A percentile compares a stretch with the other conserved stretches of the same genome.
These are phyloP conservation scores for Mangifera indica DNA, from an alignment of 345 rosid species.

Conservation along the genomic window DNA sequence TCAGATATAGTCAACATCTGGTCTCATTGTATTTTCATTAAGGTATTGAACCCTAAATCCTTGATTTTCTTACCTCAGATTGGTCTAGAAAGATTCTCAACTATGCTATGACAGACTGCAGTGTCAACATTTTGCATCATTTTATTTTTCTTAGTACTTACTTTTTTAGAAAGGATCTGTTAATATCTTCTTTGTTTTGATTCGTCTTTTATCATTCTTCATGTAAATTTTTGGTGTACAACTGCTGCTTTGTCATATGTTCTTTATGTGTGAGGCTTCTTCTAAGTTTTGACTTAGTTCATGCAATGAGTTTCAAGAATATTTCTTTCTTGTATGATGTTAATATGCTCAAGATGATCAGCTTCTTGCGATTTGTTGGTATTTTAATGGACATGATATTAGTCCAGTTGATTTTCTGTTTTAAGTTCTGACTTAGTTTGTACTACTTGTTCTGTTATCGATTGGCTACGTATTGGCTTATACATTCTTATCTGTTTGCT, in stretches of 20 bases:
- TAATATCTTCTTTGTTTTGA: neutral
- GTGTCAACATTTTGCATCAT: neutral
- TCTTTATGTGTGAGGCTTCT: neutral
- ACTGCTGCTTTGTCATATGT: neutral
- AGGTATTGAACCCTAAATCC: neutral
- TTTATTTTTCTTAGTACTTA: constrained; percentile 1
- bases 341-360: neutral
- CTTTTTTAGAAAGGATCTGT: neutral
- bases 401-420: neutral
- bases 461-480: neutral
- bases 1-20: neutral
- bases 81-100: neutral
- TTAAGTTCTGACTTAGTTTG: neutral
- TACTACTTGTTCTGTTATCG: neutral
- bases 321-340: neutral
- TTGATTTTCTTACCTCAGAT: neutral
- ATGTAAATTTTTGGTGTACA: neutral
- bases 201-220: neutral
- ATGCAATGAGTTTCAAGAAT: neutral
- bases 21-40: neutral
- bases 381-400: neutral
- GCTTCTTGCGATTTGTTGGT: neutral
- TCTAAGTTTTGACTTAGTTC: neutral
- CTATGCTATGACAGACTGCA: neutral
- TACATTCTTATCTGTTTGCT: neutral